Percentiles rank a stretch among this genome's conserved stretches.
Conservation (phyloP, 1,139 yeast genomes). For the Kodamaea anthophila region DNA sequence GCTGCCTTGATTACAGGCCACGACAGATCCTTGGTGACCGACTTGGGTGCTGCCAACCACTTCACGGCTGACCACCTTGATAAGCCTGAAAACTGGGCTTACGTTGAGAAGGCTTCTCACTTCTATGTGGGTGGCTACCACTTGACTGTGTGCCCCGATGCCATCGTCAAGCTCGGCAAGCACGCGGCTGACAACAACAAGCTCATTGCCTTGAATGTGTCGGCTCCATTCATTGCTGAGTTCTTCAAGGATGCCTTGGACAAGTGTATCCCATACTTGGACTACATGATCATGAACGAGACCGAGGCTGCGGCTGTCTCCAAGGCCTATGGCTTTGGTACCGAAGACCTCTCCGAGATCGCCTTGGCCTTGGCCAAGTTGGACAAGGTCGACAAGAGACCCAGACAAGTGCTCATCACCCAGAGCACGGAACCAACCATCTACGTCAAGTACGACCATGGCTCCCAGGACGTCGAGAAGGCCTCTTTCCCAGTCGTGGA, state of each 20-base stretch:
- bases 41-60: slow-evolving; percentile 96
- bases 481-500: slow-evolving; percentile 63
- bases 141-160: slow-evolving; percentile 94
- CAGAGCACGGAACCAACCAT: slow-evolving; percentile 91
- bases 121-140: slow-evolving; percentile 98
- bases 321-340: slow-evolving; percentile 63
- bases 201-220: slow-evolving; percentile 77
- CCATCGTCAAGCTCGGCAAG: slow-evolving; percentile 81
- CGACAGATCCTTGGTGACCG: slow-evolving; percentile 91
- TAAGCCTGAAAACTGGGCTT: slow-evolving; percentile 84
- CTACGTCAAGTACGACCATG: slow-evolving; percentile 51
- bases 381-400: slow-evolving; percentile 71
- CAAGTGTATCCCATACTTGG: slow-evolving; percentile 77
- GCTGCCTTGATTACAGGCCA: slow-evolving; percentile 90
- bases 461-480: slow-evolving; percentile 40
- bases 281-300: slow-evolving; percentile 90
- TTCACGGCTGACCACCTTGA: slow-evolving; percentile 86
- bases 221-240: slow-evolving; percentile 95
- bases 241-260: slow-evolving; percentile 92
- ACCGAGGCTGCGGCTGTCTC: slow-evolving; percentile 95
- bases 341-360: slow-evolving; percentile 63
- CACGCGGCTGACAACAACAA: slow-evolving; percentile 86
- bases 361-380: slow-evolving; percentile 77
- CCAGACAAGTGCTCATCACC: slow-evolving; percentile 85
- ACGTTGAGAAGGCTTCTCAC: slow-evolving; percentile 72